A percentile compares a stretch with the other conserved stretches of the same genome.
Conservation (phyloP, 2,329 filamentous ascomycete genomes). For the Grosmannia huntii region DNA sequence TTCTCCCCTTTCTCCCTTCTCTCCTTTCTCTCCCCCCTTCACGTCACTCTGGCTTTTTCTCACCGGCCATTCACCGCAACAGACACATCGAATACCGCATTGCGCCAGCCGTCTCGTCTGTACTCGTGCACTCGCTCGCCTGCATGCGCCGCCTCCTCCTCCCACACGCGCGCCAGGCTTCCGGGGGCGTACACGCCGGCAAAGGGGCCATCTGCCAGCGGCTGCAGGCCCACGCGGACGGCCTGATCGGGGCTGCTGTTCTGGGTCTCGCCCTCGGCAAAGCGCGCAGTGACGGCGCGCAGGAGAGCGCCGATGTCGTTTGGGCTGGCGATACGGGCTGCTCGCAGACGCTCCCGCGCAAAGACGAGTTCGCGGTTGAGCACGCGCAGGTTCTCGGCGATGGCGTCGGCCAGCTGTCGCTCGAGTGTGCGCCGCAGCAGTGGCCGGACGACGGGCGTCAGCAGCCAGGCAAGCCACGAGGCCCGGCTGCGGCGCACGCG, state of each 20-base stretch:
- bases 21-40: too few relatives aligned
- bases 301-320: constrained; percentile 71
- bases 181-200: constrained; percentile 77
- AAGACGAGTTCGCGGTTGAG: constrained; percentile 79
- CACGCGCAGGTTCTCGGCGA: constrained; percentile 55
- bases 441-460: constrained; percentile 60
- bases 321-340: constrained; percentile 69
- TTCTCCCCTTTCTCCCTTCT: too few relatives aligned
- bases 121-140: constrained; percentile 64
- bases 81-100: constrained; percentile 58
- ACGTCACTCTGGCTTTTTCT: not conserved
- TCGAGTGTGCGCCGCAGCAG: constrained; percentile 71
- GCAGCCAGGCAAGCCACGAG: constrained; percentile 64
- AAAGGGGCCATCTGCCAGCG: constrained; percentile 50
- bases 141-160: constrained; percentile 61
- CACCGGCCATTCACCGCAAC: constrained; percentile 10
- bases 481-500: constrained; percentile 62
- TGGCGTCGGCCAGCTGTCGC: constrained; percentile 58
- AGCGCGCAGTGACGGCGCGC: constrained; percentile 64
- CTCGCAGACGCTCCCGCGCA: constrained; percentile 73
- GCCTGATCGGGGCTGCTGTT: not conserved
- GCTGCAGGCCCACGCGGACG: constrained; percentile 49
- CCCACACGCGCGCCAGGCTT: constrained; percentile 81
- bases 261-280: constrained; percentile 26
- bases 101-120: constrained; percentile 63